Conservation (phyloP, 2,329 filamentous ascomycete genomes). For the Byssochlamys sp. region DNA sequence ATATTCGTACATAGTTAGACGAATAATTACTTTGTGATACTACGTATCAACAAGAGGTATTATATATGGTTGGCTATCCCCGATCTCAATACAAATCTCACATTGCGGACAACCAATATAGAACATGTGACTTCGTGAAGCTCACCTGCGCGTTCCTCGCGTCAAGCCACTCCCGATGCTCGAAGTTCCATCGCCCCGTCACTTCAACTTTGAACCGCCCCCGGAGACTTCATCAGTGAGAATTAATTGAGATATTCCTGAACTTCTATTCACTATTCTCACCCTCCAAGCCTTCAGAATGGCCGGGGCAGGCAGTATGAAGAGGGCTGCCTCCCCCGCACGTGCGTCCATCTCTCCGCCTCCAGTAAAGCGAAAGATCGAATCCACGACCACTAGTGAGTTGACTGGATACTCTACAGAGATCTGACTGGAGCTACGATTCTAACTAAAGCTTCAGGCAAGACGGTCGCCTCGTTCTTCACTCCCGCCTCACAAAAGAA, state of each 20-base stretch:
- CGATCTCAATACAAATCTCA: neutral
- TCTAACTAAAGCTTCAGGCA: constrained; percentile 15
- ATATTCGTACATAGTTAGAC: neutral
- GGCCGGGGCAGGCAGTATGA: constrained; percentile 18
- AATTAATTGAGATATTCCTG: neutral
- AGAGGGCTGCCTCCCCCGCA: constrained; percentile 27
- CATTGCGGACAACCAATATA: neutral
- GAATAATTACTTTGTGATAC: neutral
- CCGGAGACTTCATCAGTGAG: neutral
- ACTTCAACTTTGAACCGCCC: neutral
- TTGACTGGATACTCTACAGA: neutral
- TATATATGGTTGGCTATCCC: neutral
- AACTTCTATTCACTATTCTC: constrained; percentile 3
- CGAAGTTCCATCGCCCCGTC: constrained; percentile 1
- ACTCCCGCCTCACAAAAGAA: constrained; percentile 76
- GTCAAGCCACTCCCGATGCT: constrained; percentile 8
- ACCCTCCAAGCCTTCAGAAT: constrained; percentile 13
- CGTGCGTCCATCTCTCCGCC: constrained; percentile 46
- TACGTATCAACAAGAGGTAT: neutral
- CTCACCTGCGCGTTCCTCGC: constrained; percentile 16
- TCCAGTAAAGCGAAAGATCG: constrained; percentile 46
- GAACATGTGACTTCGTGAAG: constrained; percentile 33
- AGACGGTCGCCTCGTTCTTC: constrained; percentile 73
- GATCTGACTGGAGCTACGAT: neutral
- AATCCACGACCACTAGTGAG: constrained; percentile 46